Base-by-base conservation (phyloP, 2,329 filamentous ascomycete genomes). In the Cercospora beticola region DNA sequence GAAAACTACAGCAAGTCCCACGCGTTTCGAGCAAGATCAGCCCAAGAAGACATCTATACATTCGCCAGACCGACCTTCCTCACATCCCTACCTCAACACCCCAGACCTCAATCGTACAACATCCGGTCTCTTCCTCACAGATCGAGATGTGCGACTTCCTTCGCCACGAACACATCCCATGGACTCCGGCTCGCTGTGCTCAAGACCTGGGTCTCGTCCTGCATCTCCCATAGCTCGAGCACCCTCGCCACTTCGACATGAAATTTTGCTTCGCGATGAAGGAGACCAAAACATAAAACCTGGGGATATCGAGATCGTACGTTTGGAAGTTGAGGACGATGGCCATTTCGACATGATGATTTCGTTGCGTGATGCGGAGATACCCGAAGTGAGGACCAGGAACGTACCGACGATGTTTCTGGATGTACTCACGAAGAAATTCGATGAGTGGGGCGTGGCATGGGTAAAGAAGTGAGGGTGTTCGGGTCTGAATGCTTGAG, bases 391-490 rank as follows among this genome's bases (percentile, higher is more conserved):
- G 26, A 59, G 9, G 18, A 59, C n/a, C 8, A 36, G 56, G 3
- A 36, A 59, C 33, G 31, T 59, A 9, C 56, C 56, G n/a, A 59
- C 16, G 56, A 59, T 59, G 56, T 59, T 59, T 23, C 16, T 59
- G 56, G 26, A 10, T 33, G 56, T 36, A 12, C 56, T 59, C n/a
- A 36, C 18, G 56, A 59, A 36, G 31, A n/a, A 59, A n/a, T 9
- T 36, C 4, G 56, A 23, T 16, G 56, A 36, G n/a, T 59, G 56
- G 56, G 30, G 28, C 5, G 56, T 59, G 0, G 26, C 5, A 1
- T 59, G 56, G 56, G n/a, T 36, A 5, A 59, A 36, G 56, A 12
- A 59, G 10, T 16, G 30, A 14, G 21, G 14, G 26, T 5, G 26
- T 30, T 16, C 52, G 5, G 23, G 43, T 18, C 9, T 21, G 6